Evolutionary conservation across 2,329 filamentous ascomycete species (phyloP), one percentile per base, ranked within the genome.

Genomic region (Verticillium longisporum): DNA sequence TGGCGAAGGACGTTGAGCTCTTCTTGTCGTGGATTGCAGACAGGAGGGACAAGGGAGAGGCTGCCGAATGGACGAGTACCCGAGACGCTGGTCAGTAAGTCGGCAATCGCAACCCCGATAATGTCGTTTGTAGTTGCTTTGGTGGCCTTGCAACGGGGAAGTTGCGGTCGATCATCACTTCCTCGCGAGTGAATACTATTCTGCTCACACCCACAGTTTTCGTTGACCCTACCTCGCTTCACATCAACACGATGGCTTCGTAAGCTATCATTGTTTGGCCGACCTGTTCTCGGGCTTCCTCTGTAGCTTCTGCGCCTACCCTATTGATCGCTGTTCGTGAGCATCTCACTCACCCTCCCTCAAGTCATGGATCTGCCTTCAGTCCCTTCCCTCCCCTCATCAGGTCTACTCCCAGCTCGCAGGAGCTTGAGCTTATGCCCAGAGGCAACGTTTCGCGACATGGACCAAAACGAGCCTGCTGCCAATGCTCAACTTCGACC

Each of bases 1-100:
- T 92, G 57, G 83, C 84, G 18, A 90, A 90, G 74, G 90, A 92
- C 69, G 89, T 92, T 6, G 83, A 84, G 5, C 75, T 88, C 66
- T 90, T 91, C 66, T 69, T 91, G 64, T 73, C 74, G 2, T 92
- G 88, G 87, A 78, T 87, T 59, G 75, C 73, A 1, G 70, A 68
- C 61, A 77, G 82, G 72, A 75, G 82, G 66, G 64, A 64, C 61
- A 73, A 67, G 60, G 64, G 15, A 33, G 55, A 63, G 60, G 45
- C 34, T 10, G 41, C n/a, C 41, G 41, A 50, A n/a, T 50, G 41
- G 41, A 50, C 41, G n/a, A 50, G 41, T 11, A 10, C n/a, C 21
- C 41, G 41, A 50, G n/a, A 9, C 38, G 15, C n/a, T 10, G n/a
- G 41, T n/a, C 9, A 26, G 26, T 26, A 18, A 50, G 11, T n/a